Percentiles rank a stretch among this genome's conserved stretches.
These are phyloP conservation scores for Hortaea sp. DNA, from an alignment of 2,329 filamentous ascomycete genomes.

Conservation along the genomic window DNA sequence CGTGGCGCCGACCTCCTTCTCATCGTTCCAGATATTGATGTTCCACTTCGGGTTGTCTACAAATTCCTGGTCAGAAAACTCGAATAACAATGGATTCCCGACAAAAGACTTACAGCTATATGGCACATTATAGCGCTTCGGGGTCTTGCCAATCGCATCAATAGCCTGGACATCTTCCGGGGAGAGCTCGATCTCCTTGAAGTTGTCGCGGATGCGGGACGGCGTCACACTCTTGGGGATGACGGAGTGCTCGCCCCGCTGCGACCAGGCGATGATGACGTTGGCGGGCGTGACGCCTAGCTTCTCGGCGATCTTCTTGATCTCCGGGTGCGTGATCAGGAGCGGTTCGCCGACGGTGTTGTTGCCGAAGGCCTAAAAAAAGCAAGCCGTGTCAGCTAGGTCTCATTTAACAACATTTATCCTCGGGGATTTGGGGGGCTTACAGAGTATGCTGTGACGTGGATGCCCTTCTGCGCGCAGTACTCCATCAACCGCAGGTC, in stretches of 20 bases:
- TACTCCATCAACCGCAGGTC: constrained; percentile 11
- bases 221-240: constrained; percentile 15
- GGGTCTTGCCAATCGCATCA: constrained; percentile 16
- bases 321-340: constrained; percentile 40
- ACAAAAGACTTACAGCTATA: neutral
- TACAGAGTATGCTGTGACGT: constrained; percentile 13
- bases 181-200: constrained; percentile 24
- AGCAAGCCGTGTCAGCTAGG: no score
- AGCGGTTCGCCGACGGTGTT: constrained; percentile 19
- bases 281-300: constrained; percentile 38
- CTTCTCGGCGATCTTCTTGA: constrained; percentile 42
- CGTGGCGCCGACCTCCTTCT: neutral
- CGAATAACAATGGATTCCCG: neutral
- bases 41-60: neutral
- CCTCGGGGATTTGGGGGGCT: neutral
- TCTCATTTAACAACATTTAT: neutral
- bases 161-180: constrained; percentile 27
- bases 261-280: constrained; percentile 1
- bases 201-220: constrained; percentile 13
- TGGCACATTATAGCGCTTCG: constrained; percentile 1
- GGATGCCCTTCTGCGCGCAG: constrained; percentile 14
- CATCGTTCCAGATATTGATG: constrained; percentile 1
- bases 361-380: constrained; percentile 25
- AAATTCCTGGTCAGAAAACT: neutral
- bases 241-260: constrained; percentile 9